phyloP scores from a whole-genome alignment of 2,329 filamentous ascomycete genomes.

The Myrmaecium sp. region DNA sequence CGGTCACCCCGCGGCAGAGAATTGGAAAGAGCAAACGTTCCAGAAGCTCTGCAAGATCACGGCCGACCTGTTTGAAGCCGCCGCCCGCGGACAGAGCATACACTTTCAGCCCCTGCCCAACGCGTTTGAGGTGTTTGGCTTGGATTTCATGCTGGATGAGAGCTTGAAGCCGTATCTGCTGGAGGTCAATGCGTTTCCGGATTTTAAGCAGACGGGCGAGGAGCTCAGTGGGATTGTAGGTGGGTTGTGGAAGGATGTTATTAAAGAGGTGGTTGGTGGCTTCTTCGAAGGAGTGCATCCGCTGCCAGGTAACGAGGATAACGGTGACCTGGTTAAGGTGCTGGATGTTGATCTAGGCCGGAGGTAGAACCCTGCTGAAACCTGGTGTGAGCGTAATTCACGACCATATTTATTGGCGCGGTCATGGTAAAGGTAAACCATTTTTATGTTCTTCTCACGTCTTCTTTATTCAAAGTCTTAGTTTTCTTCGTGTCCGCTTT shows the following conservation, averaged over 20 bases:
- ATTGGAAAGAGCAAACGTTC: conserved; percentile 47
- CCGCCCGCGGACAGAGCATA: conserved; percentile 63
- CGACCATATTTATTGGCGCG: too few relatives aligned
- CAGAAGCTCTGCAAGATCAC: conserved; percentile 57
- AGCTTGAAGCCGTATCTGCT: conserved; percentile 53
- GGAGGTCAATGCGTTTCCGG: conserved; percentile 91
- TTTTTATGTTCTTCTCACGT: too few relatives aligned
- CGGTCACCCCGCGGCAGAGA: conserved; percentile 8
- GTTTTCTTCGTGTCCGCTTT: too few relatives aligned
- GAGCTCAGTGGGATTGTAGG: conserved; percentile 55
- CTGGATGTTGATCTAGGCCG: conserved; percentile 31
- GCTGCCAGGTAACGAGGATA: conserved; percentile 5
- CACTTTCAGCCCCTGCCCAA: conserved; percentile 85
- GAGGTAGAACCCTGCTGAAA: conserved; percentile 5
- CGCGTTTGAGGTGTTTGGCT: conserved; percentile 79
- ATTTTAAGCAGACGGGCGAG: conserved; percentile 80
- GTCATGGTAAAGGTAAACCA: too few relatives aligned
- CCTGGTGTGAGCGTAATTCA: too few relatives aligned
- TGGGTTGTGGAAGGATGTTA: conserved; percentile 59
- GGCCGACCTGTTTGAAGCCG: conserved; percentile 70
- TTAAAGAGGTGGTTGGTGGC: conserved; percentile 46
- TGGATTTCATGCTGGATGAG: conserved; percentile 74
- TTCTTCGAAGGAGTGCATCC: conserved; percentile 38
- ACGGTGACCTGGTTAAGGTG: conserved; percentile 22
- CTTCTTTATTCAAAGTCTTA: too few relatives aligned